Conservation (phyloP, 2,329 filamentous ascomycete species). For the Aspergillus caelatus region DNA sequence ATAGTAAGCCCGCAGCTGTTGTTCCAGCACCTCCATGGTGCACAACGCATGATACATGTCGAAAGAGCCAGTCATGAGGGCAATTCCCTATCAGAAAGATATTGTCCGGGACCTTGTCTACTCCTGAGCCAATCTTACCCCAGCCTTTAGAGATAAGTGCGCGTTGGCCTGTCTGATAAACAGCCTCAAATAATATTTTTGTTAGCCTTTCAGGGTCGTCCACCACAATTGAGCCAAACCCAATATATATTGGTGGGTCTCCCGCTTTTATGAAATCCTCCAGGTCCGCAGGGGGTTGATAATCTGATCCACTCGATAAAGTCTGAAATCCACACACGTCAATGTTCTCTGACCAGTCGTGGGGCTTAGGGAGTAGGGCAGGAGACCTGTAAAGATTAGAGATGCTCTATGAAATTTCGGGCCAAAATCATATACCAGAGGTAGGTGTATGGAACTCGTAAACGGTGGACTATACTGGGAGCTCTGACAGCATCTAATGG, state of each 20-base stretch:
- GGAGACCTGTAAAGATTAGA: conserved; percentile 2
- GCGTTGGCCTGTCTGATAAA: not conserved
- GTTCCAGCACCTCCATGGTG: not conserved
- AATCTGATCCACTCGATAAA: not conserved
- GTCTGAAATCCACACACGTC: not conserved
- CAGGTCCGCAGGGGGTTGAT: not conserved
- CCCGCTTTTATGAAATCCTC: not conserved
- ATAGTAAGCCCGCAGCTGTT: not conserved
- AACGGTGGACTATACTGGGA: not conserved
- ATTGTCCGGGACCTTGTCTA: not conserved
- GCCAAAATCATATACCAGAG: no score
- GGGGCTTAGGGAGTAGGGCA: not conserved
- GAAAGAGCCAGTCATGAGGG: not conserved
- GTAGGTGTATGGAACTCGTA: conserved; percentile 7
- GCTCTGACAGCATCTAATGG: not conserved
- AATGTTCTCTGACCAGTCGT: conserved; percentile 2
- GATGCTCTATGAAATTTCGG: no score
- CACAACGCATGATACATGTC: not conserved
- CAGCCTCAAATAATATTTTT: not conserved
- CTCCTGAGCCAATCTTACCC: not conserved
- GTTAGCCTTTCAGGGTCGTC: not conserved
- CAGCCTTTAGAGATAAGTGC: conserved; percentile 5
- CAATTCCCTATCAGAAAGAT: not conserved
- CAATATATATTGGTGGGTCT: conserved; percentile 1
- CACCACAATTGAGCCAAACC: conserved; percentile 9